Conservation (phyloP, 768 basidiomycete genomes). For the Lactifluus rugatus region DNA sequence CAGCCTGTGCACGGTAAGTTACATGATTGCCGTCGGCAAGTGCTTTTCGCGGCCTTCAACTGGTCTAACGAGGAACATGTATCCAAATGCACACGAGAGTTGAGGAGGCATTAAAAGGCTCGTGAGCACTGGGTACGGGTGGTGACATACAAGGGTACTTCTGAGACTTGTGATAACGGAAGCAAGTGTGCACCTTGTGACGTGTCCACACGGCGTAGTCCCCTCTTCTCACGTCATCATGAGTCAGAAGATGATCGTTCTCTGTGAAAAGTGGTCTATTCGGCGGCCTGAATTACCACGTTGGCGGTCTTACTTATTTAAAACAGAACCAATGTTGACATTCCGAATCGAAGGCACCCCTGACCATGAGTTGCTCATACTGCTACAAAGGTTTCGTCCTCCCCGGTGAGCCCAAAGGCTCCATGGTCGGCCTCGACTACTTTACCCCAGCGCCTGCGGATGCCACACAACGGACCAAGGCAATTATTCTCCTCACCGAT, state of each 20-base stretch:
- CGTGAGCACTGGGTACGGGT: too few relatives aligned
- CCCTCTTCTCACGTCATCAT: background rate
- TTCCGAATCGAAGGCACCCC: background rate
- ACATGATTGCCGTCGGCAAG: too few relatives aligned
- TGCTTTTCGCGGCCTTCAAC: too few relatives aligned
- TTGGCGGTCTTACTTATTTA: background rate
- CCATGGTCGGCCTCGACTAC: conserved; percentile 35
- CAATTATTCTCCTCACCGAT: conserved; percentile 47
- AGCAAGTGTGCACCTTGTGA: background rate
- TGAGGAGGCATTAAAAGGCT: background rate
- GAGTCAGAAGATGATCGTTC: background rate
- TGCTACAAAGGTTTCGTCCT: conserved; percentile 37
- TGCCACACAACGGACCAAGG: conserved; percentile 24
- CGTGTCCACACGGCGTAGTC: background rate
- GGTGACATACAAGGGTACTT: too few relatives aligned
- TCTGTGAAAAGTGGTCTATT: too few relatives aligned
- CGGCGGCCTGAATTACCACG: too few relatives aligned
- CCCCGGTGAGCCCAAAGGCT: conserved; percentile 38
- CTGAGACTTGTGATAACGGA: too few relatives aligned
- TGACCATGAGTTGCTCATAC: conserved; percentile 22
- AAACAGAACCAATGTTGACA: background rate
- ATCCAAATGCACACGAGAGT: background rate
- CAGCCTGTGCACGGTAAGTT: too few relatives aligned
- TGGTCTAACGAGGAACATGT: too few relatives aligned
- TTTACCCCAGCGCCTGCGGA: conserved; percentile 27